Evolutionary conservation across 176 grass and related monocot species (phyloP).

Genomic region (Tuctoria greenei): DNA sequence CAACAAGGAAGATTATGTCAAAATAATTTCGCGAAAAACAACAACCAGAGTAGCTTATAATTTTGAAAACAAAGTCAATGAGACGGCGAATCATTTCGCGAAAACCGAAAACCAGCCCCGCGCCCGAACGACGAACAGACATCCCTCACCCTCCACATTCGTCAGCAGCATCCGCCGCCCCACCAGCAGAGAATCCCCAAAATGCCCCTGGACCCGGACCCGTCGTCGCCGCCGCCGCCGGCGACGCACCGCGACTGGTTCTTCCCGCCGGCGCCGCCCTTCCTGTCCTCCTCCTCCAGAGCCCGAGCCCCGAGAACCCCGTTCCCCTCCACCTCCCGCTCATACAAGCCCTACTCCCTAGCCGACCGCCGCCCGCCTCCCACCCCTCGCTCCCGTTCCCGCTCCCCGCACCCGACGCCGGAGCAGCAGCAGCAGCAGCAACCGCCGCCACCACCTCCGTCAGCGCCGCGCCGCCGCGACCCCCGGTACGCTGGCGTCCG

Average conservation of each 20-base stretch:
- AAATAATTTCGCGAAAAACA: too few relatives aligned
- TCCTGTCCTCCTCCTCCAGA: constrained; percentile 47
- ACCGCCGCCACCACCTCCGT: neutral
- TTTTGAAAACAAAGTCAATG: too few relatives aligned
- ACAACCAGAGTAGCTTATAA: too few relatives aligned
- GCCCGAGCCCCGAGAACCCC: constrained; percentile 30
- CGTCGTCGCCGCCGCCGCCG: constrained; percentile 34
- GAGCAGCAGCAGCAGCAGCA: constrained; percentile 21
- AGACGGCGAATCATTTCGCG: constrained; percentile 12
- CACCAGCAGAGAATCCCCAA: neutral
- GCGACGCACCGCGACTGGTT: constrained; percentile 65
- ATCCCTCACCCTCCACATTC: neutral
- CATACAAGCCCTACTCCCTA: constrained; percentile 46
- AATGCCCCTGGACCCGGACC: constrained; percentile 62
- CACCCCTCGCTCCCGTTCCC: constrained; percentile 33
- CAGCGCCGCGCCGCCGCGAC: constrained; percentile 40
- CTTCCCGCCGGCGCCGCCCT: constrained; percentile 63
- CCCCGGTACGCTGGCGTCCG: constrained; percentile 55
- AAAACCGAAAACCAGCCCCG: neutral
- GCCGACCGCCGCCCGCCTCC: constrained; percentile 42
- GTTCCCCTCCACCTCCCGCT: constrained; percentile 61
- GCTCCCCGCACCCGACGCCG: constrained; percentile 36
- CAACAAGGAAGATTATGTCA: too few relatives aligned
- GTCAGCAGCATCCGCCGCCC: neutral
- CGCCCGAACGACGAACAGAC: neutral